Percentiles rank a stretch among this genome's conserved stretches.
Conservation (phyloP, 495 filamentous ascomycete species). For the Penicillium cinerascens region DNA sequence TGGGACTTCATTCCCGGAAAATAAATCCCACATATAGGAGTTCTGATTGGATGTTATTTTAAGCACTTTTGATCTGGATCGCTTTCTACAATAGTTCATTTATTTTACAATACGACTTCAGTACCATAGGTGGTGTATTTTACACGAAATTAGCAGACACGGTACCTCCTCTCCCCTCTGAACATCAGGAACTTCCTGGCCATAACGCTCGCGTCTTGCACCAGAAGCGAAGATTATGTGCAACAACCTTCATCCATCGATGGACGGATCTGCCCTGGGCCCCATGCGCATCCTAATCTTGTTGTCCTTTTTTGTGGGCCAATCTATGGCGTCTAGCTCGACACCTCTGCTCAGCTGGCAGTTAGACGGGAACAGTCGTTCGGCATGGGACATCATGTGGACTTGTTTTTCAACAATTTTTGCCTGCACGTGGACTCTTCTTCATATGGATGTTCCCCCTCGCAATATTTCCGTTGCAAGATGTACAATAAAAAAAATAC, state of each 20-base stretch:
- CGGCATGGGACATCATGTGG: constrained; percentile 4
- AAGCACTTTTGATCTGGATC: background rate
- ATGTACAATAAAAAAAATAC: background rate
- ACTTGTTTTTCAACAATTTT: constrained; percentile 5
- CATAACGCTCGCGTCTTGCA: too few species aligned
- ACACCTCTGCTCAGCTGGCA: constrained; percentile 4
- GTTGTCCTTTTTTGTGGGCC: too few species aligned
- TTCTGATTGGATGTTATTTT: too few species aligned
- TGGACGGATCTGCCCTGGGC: too few species aligned
- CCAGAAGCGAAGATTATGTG: too few species aligned
- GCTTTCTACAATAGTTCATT: background rate
- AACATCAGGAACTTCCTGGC: too few species aligned
- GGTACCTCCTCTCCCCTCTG: too few species aligned
- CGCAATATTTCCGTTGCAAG: background rate
- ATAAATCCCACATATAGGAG: background rate
- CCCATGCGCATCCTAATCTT: too few species aligned
- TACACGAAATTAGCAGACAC: background rate
- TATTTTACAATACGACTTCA: constrained; percentile 1
- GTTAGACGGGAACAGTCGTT: constrained; percentile 1
- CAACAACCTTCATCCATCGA: too few species aligned
- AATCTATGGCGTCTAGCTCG: background rate
- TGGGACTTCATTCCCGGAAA: background rate
- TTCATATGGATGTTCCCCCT: constrained; percentile 7
- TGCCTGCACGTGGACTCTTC: constrained; percentile 13
- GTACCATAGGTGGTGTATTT: background rate